Conservation (phyloP, 768 basidiomycete species). For the Pulveroboletus ravenelii region DNA sequence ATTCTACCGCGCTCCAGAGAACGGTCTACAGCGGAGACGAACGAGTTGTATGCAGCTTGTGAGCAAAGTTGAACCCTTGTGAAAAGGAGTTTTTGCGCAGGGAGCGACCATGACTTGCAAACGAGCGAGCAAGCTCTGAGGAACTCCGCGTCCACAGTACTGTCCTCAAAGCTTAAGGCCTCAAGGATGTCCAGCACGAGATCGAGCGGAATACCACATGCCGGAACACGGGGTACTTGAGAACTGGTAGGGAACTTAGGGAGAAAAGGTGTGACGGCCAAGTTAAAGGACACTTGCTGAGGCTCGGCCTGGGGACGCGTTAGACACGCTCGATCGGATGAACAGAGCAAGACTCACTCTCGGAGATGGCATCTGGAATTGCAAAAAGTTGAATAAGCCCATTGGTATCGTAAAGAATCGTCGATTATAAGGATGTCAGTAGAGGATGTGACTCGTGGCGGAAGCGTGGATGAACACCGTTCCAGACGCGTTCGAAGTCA, state of each 20-base stretch:
- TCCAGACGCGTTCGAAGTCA: constrained; percentile 17
- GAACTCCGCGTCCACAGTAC: constrained; percentile 36
- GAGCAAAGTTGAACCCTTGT: constrained; percentile 50
- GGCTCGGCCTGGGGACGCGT: constrained; percentile 26
- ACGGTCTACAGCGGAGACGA: constrained; percentile 47
- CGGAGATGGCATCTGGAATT: constrained; percentile 18
- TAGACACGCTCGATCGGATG: background rate
- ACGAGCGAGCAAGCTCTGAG: constrained; percentile 57
- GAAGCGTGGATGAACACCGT: constrained; percentile 21
- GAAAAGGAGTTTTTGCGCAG: constrained; percentile 64
- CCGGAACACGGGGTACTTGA: constrained; percentile 20
- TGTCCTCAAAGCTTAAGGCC: constrained; percentile 41
- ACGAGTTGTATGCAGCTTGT: constrained; percentile 49
- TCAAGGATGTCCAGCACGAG: constrained; percentile 61
- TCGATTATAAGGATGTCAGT: constrained; percentile 22
- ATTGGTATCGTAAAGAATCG: constrained; percentile 21
- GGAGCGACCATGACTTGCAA: constrained; percentile 60
- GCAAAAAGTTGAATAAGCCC: constrained; percentile 23
- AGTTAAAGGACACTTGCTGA: constrained; percentile 38
- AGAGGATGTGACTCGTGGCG: constrained; percentile 12
- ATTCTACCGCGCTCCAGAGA: constrained; percentile 43
- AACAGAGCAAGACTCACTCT: constrained; percentile 18
- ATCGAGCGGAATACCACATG: constrained; percentile 53
- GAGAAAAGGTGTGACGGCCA: constrained; percentile 29
- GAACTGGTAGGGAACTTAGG: constrained; percentile 14